Evolutionary conservation across 371 early-diverging fungal genomes (phyloP).

Genomic region (Apophysomyces elegans): DNA sequence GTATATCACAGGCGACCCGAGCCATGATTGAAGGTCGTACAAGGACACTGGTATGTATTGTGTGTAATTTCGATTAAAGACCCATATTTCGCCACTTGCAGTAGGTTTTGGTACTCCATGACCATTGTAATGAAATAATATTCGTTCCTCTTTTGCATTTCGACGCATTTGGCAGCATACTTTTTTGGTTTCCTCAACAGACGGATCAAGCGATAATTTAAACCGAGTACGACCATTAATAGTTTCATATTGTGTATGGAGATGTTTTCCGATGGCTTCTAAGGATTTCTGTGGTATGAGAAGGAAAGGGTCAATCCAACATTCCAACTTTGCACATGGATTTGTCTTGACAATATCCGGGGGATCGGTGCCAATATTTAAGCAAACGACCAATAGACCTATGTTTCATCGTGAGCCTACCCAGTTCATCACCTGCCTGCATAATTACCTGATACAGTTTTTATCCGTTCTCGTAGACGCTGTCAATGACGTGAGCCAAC

Average conservation of each 20-base stretch:
- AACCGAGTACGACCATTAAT: conserved; percentile 91
- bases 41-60: conserved; percentile 97
- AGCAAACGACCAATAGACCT: conserved; percentile 83
- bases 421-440: not conserved
- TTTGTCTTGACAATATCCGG: conserved; percentile 91
- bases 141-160: conserved; percentile 90
- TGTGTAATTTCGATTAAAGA: conserved; percentile 95
- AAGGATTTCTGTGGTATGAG: conserved; percentile 81
- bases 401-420: conserved; percentile 2
- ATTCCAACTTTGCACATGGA: conserved; percentile 90
- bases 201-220: conserved; percentile 85
- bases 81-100: conserved; percentile 96
- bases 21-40: conserved; percentile 90
- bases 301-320: conserved; percentile 94
- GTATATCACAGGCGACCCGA: conserved; percentile 94
- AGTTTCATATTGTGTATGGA: conserved; percentile 92
- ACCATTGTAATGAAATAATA: conserved; percentile 97
- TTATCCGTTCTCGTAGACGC: conserved; percentile 52
- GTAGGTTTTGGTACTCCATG: conserved; percentile 98
- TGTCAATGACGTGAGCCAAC: conserved; percentile 18
- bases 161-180: conserved; percentile 81
- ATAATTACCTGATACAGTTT: conserved; percentile 51
- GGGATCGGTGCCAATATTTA: conserved; percentile 96
- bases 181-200: conserved; percentile 91
- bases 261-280: conserved; percentile 85